Base-by-base conservation (phyloP, 805 yeast species). In the Lachancea cidri region DNA sequence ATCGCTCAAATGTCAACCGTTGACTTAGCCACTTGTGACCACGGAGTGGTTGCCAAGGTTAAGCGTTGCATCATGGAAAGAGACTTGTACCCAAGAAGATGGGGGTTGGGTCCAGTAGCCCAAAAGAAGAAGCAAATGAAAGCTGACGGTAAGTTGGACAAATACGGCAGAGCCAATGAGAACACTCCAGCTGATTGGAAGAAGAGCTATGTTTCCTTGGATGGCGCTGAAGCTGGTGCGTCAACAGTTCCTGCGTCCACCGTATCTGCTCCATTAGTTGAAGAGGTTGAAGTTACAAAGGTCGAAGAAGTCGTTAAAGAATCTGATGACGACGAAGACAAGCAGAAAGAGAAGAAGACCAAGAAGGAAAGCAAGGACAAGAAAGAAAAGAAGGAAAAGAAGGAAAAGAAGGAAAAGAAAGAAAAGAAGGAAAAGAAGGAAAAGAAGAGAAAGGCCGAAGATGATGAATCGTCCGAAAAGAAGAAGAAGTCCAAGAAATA, bases 61-160 rank as follows among this genome's bases (percentile, higher is more conserved):
- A 93, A 93, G 78, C 86, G 98, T 74, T 91, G 98, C 74, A 93
- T 93, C 58, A 93, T 93, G 98, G 98, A 93, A 74, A 83, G 98
- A 74, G 98, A 93, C 67, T 79, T 95, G 39, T 93, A 93, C 69
- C 98, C 98, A 71, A 85, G 98, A 77, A 83, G 97, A 77, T 93
- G 98, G 98, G 98, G 98, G 48, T 73, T 93, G 57, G 98, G 98
- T 57, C 98, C 98, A 57, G 86, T 89, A 64, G 98, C 98, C 46
- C 87, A 86, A 70, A 88, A 88, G 83, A 93, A 93, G 85, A 93
- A 93, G 77, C 96, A 91, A 74, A 73, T 93, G 76, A 91, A 89
- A 77, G 84, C 94, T 41, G 95, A 85, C 52, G 98, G 98, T 60
- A 91, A 93, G 71, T 80, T 93, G 62, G 98, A 93, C 74, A 86